Evolutionary conservation across 2,329 filamentous ascomycete genomes (phyloP).

Genomic region (Thielaviopsis punctulata): DNA sequence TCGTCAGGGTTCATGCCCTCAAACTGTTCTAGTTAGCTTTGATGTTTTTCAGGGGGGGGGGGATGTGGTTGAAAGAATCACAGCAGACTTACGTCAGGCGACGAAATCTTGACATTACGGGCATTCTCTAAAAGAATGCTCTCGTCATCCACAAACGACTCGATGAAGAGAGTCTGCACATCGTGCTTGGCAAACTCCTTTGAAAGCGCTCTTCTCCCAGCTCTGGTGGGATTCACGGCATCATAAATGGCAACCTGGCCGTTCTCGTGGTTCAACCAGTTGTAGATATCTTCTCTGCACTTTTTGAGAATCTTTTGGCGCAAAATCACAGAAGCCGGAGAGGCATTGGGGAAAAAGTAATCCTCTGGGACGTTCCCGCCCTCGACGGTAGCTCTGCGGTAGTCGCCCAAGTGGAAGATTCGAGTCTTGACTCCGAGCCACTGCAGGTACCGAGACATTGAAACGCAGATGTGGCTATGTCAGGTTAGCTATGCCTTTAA

Average conservation of each 20-base stretch:
- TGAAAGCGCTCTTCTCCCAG: constrained; percentile 64
- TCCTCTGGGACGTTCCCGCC: constrained; percentile 81
- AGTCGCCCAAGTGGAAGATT: constrained; percentile 94
- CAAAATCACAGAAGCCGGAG: constrained; percentile 77
- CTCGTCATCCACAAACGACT: constrained; percentile 87
- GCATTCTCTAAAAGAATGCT: constrained; percentile 93
- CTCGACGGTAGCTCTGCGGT: constrained; percentile 74
- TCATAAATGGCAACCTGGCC: constrained; percentile 98
- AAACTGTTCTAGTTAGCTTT: constrained; percentile 37
- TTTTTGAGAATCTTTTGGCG: constrained; percentile 96
- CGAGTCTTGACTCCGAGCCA: constrained; percentile 98
- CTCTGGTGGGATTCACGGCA: constrained; percentile 81
- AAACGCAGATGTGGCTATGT: constrained; percentile 76
- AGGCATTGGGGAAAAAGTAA: constrained; percentile 94
- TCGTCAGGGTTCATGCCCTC: constrained; percentile 81
- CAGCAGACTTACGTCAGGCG: constrained; percentile 56
- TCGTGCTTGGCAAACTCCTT: constrained; percentile 98
- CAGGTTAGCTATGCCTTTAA: not conserved
- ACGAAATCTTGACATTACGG: constrained; percentile 91
- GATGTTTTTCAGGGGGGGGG: not conserved
- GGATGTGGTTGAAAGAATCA: too few relatives aligned
- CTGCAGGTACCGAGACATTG: constrained; percentile 79
- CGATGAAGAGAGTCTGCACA: constrained; percentile 92
- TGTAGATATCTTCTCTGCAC: constrained; percentile 91
- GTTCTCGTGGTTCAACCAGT: constrained; percentile 91